phyloP scores from a whole-genome alignment of 176 grass and related monocot genomes.

The Microstegium vimineum region DNA sequence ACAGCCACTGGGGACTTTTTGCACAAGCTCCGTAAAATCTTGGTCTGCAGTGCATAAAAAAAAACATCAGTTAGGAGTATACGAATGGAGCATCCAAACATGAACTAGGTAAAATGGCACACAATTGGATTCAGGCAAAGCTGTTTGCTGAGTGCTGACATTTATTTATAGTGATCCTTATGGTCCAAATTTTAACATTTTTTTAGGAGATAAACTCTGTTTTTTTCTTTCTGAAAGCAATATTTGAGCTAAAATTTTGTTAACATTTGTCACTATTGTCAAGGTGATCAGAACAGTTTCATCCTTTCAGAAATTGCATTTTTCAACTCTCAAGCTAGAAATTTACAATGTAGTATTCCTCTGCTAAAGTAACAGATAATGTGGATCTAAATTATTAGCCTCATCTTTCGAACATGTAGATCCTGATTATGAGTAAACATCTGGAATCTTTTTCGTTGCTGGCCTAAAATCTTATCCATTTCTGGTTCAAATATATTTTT shows the following conservation, averaged over 20 bases:
- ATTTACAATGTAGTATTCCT: background rate
- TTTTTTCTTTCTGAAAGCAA: too few relatives aligned
- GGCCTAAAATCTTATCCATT: background rate
- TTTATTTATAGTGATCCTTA: too few relatives aligned
- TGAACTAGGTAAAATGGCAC: background rate
- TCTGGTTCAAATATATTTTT: background rate
- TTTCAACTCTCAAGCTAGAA: background rate
- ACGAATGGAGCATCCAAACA: background rate
- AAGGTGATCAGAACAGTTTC: background rate
- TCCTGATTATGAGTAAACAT: background rate
- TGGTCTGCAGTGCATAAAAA: constrained; percentile 41
- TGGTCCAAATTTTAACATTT: background rate
- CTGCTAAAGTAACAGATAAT: background rate
- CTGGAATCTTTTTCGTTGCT: background rate
- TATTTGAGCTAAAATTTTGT: too few relatives aligned
- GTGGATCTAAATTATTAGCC: background rate
- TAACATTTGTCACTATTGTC: background rate
- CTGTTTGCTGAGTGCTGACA: background rate
- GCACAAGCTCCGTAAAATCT: constrained; percentile 78
- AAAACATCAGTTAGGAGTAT: background rate
- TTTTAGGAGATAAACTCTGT: background rate
- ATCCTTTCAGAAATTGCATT: background rate
- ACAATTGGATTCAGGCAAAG: background rate
- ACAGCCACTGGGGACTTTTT: constrained; percentile 58
- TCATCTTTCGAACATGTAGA: background rate